Evolutionary conservation across 192 early-diverging fungal species (phyloP).

Genomic region (Coemansia sp.): DNA sequence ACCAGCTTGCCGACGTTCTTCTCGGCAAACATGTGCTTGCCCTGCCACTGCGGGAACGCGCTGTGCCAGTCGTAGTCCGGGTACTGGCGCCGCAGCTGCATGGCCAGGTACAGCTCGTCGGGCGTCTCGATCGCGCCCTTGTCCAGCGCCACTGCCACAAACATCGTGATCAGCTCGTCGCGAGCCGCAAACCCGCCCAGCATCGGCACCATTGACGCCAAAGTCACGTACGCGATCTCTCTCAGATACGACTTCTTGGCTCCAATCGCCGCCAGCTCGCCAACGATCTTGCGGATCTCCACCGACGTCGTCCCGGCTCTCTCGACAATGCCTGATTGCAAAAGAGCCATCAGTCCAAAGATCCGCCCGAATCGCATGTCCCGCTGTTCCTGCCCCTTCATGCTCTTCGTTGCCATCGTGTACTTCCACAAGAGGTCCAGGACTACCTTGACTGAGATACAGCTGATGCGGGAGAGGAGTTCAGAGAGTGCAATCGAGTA

Average conservation of each 20-base stretch:
- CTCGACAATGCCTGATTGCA: slow-evolving; percentile 74
- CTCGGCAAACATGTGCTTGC: slow-evolving; percentile 36
- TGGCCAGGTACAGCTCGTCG: slow-evolving; percentile 51
- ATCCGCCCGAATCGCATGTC: slow-evolving; percentile 91
- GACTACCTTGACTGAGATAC: slow-evolving; percentile 62
- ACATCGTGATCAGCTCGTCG: slow-evolving; percentile 42
- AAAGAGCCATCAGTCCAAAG: slow-evolving; percentile 85
- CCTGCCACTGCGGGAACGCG: slow-evolving; percentile 51
- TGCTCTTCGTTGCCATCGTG: slow-evolving; percentile 61
- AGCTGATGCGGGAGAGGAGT: slow-evolving; percentile 57
- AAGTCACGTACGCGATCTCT: slow-evolving; percentile 76
- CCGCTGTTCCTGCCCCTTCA: slow-evolving; percentile 87
- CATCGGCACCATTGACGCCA: slow-evolving; percentile 55
- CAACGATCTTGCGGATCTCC: slow-evolving; percentile 73
- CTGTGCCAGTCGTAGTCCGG: slow-evolving; percentile 47
- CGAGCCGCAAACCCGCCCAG: slow-evolving; percentile 15
- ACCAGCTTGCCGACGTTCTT: slow-evolving; percentile 31
- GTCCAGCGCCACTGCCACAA: slow-evolving; percentile 47
- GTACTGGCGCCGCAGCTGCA: slow-evolving; percentile 36
- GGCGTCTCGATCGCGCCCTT: slow-evolving; percentile 51
- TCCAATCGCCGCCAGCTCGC: slow-evolving; percentile 68
- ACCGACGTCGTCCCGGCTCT: slow-evolving; percentile 65
- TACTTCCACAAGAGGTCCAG: slow-evolving; percentile 71
- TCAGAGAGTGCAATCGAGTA: slow-evolving; percentile 95
- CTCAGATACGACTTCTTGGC: slow-evolving; percentile 79